Conservation (phyloP, 768 basidiomycete genomes). For the Suillus subalutaceus region DNA sequence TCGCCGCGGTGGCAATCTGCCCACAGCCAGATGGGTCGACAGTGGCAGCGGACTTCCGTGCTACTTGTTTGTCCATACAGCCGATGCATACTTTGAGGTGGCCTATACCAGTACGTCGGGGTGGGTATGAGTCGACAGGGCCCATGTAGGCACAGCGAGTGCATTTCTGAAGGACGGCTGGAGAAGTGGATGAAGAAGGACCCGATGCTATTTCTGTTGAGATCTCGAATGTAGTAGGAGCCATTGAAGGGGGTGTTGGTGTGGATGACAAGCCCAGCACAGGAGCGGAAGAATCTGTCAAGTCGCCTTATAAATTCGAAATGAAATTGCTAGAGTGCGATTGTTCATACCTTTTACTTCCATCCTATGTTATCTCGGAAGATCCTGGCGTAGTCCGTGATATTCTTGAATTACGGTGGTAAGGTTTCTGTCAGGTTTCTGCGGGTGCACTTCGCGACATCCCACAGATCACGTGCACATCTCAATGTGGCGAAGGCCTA, state of each 20-base stretch:
- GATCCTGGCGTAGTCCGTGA: background rate
- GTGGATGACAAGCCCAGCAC: conserved; percentile 18
- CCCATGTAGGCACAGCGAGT: conserved; percentile 36
- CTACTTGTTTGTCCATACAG: conserved; percentile 38
- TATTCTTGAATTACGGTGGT: conserved; percentile 6
- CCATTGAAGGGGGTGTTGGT: conserved; percentile 12
- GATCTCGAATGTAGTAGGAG: conserved; percentile 26
- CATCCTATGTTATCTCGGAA: conserved; percentile 3
- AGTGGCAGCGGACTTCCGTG: conserved; percentile 34
- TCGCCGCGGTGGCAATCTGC: conserved; percentile 40
- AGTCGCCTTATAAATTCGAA: conserved; percentile 1
- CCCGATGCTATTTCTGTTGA: conserved; percentile 15
- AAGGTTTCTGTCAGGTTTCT: conserved; percentile 3
- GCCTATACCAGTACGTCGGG: conserved; percentile 33
- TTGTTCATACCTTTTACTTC: conserved; percentile 8
- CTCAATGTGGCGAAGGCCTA: background rate
- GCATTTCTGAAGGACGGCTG: conserved; percentile 29
- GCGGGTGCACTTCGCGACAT: conserved; percentile 5
- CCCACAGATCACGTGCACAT: conserved; percentile 1
- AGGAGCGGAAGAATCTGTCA: conserved; percentile 15
- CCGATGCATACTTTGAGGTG: conserved; percentile 35
- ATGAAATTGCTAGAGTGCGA: background rate
- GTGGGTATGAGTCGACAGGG: conserved; percentile 29
- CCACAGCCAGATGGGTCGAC: conserved; percentile 31
- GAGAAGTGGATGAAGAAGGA: conserved; percentile 12